Conservation (phyloP, 2,329 filamentous ascomycete genomes). For the Cordyceps javanica region DNA sequence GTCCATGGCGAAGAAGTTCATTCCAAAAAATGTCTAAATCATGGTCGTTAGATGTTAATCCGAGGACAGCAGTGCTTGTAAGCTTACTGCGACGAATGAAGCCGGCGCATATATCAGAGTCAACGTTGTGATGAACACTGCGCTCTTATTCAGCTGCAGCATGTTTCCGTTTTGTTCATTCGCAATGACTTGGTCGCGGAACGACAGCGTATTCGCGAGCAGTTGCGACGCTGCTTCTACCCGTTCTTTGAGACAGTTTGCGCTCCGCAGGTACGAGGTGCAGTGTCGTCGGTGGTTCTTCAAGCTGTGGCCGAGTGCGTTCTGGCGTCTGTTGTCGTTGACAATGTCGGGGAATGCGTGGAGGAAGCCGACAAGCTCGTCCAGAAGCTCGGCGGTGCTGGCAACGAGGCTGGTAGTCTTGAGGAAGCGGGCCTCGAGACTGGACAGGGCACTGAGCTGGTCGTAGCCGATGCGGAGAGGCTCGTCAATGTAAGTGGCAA, state of each 20-base stretch:
- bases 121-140: constrained; percentile 26
- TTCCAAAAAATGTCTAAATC: constrained; percentile 31
- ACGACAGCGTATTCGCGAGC: constrained; percentile 22
- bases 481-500: constrained; percentile 24
- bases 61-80: background rate
- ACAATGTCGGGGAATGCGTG: background rate
- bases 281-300: constrained; percentile 16
- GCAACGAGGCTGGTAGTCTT: constrained; percentile 19
- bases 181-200: constrained; percentile 25
- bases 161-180: constrained; percentile 26
- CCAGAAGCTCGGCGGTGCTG: constrained; percentile 17
- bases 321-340: background rate
- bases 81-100: constrained; percentile 31
- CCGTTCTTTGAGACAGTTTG: constrained; percentile 20
- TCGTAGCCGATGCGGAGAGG: constrained; percentile 23
- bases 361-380: constrained; percentile 16
- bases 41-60: background rate
- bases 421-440: constrained; percentile 21
- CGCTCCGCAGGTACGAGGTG: constrained; percentile 17
- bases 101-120: constrained; percentile 27
- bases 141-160: constrained; percentile 26
- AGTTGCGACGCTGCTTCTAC: constrained; percentile 22
- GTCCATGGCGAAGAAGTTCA: constrained; percentile 34
- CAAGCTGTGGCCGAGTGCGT: background rate
- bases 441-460: constrained; percentile 20